Percentiles rank a stretch among this genome's conserved stretches.
phyloP scores from a whole-genome alignment of 2,329 filamentous ascomycete genomes.

The Neurospora sp. region DNA sequence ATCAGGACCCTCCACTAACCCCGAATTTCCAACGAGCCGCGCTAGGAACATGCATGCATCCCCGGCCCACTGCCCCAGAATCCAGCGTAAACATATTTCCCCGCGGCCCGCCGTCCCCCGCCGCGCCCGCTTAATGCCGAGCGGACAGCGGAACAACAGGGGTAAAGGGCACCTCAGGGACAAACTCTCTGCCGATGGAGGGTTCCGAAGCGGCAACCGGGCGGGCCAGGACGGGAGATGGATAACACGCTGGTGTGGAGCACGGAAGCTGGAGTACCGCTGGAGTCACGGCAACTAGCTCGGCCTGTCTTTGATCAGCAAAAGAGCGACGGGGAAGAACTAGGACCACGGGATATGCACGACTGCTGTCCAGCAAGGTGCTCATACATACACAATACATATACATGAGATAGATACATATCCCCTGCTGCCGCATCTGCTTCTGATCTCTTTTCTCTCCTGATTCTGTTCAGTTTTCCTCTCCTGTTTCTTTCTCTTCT shows the following conservation, averaged over 20 bases:
- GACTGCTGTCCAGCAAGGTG: not conserved
- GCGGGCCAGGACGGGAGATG: not conserved
- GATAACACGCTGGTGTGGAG: not conserved
- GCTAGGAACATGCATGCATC: not conserved
- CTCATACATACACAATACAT: not conserved
- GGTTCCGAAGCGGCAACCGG: not conserved
- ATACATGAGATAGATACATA: not conserved
- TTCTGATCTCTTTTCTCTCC: not conserved
- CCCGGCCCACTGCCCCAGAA: not conserved
- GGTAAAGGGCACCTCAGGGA: not conserved
- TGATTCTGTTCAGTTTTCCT: conserved; percentile 1
- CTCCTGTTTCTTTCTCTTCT: not conserved
- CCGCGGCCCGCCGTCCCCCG: not conserved
- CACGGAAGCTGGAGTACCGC: not conserved
- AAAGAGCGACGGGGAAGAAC: not conserved
- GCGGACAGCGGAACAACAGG: not conserved
- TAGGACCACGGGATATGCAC: not conserved
- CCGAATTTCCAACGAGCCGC: not conserved
- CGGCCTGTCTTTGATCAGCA: not conserved
- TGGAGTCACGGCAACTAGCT: not conserved
- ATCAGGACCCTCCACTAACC: not conserved
- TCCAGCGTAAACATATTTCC: not conserved
- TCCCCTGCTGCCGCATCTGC: not conserved
- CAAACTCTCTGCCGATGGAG: not conserved
- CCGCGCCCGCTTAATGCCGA: not conserved